Evolutionary conservation across 768 basidiomycete genomes (phyloP), one percentile per base, ranked within the genome.

Genomic region (Suillus bovinus): DNA sequence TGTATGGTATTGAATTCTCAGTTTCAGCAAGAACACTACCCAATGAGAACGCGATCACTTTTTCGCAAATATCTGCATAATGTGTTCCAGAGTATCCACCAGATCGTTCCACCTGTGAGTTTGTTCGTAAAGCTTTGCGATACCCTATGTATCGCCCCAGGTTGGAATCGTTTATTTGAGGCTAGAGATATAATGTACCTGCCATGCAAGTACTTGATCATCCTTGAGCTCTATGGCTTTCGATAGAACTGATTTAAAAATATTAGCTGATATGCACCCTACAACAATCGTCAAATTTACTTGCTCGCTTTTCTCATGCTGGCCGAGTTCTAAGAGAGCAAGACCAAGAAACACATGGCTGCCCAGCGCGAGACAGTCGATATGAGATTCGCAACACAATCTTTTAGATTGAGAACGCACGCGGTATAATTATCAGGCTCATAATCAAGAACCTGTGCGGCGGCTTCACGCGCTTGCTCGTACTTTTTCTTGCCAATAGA

Each of bases 341-440:
- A 97, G 77, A 3, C 88, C 95, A 31, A 93, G 82, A 71, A 95
- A 97, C 27, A 97, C 90, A 71, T 90, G 84, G 5, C 96, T 98
- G 72, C 34, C 20, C 17, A 4, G 49, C 27, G 47, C 56, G 24
- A 41, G 69, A 39, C 59, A 63, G 47, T 34, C 33, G 56, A 31
- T 49, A 38, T 57, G 24, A 64, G 27, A 38, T 29, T 31, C 11
- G 34, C 52, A 33, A 49, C 38, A 62, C 39, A 38, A 24, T 4
- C 7, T 52, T 47, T n/a, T 47, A 33, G 52, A 49, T 34, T 41
- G 33, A 41, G 36, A 24, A 82, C 89, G 69, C 72, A 96, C 94
- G 92, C 95, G 69, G 90, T 87, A 71, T 96, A 96, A 69, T 94
- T 94, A 47, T 86, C 83, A 1, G 88, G 82, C 61, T 97, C 95